These are phyloP conservation scores for Pythium apleroticum DNA, from an alignment of 352 stramenopile genomes.

Conservation along the genomic window DNA sequence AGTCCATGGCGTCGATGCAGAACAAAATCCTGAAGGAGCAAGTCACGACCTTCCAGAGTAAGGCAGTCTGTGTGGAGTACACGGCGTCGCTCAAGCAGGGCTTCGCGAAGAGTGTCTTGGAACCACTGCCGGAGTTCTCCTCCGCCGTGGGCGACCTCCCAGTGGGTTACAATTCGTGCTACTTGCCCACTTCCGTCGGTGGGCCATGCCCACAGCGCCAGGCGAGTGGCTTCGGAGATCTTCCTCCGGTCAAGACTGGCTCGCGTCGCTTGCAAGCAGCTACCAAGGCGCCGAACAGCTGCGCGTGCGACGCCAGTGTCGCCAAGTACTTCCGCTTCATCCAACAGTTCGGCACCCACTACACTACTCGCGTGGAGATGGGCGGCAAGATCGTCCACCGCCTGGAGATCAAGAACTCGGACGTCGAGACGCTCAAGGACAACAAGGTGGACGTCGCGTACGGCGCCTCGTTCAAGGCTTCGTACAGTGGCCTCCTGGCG, in stretches of 20 bases:
- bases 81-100: slow-evolving; percentile 23
- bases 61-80: slow-evolving; percentile 29
- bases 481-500: slow-evolving; percentile 24
- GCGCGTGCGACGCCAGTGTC: slow-evolving; percentile 30
- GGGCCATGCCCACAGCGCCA: slow-evolving; percentile 24
- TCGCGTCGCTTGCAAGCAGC: slow-evolving; percentile 13
- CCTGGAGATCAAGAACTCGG: slow-evolving; percentile 33
- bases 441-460: slow-evolving; percentile 34
- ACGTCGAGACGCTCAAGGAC: slow-evolving; percentile 25
- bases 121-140: slow-evolving; percentile 21
- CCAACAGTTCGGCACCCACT: slow-evolving; percentile 29
- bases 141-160: slow-evolving; percentile 20
- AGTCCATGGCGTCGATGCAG: slow-evolving; percentile 29
- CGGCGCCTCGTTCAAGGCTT: slow-evolving; percentile 33
- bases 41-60: slow-evolving; percentile 24
- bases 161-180: slow-evolving; percentile 15
- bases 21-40: slow-evolving; percentile 27
- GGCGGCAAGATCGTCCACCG: slow-evolving; percentile 32
- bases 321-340: slow-evolving; percentile 34
- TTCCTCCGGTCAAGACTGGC: slow-evolving; percentile 8
- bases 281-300: slow-evolving; percentile 25
- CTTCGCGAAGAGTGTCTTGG: slow-evolving; percentile 10
- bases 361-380: slow-evolving; percentile 35
- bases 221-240: slow-evolving; percentile 22
- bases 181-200: slow-evolving; percentile 15